Base-by-base conservation (phyloP, 2,329 filamentous ascomycete species). In the Clonostachys solani region DNA sequence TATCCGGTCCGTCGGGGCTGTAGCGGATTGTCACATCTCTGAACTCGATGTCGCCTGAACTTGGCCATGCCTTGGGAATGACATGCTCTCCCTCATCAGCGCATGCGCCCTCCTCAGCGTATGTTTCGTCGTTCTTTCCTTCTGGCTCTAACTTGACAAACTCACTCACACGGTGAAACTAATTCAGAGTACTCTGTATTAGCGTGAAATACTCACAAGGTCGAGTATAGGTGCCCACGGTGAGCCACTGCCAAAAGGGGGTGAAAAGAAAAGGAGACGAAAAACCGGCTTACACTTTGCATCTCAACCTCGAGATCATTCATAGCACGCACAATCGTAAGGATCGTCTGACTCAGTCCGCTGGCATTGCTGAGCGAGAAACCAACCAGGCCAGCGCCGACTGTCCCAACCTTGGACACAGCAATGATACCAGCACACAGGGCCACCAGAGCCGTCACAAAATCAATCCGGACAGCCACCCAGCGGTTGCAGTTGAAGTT, bases 251-350 rank as follows among this genome's bases (percentile, higher is more conserved):
- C 37, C 12, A 40, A 18, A 40, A 9, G n/a, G 37, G 15, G 19
- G 4, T 4, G 9, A 7, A 18, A 13, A 2, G 10, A 17, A 6
- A 17, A 19, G 13, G n/a, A n/a, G 6, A n/a, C 6, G 23, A 29
- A 29, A 29, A 29, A 29, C 9, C 36, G n/a, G 65, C 73, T 56
- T 54, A 76, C 73, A 44, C 74, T 77, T 55, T 81, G 77, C 54
- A 81, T 66, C 56, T 81, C 77, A 1, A 81, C 69, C 55, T 81
- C 78, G 12, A 80, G 64, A 50, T 80, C 75, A 49, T 81, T 81
- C 67, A 78, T 74, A 13, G 67, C 62, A 23, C 77, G 70, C 9
- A 81, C 77, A 35, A 81, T 56, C 29, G 68, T 58, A 19, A 81
- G 54, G 40, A 81, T 80, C 0, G 73, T 73, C 49, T 71, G 63